These are phyloP conservation scores for Withania somnifera DNA, from an alignment of 305 asterid species.

Conservation along the genomic window DNA sequence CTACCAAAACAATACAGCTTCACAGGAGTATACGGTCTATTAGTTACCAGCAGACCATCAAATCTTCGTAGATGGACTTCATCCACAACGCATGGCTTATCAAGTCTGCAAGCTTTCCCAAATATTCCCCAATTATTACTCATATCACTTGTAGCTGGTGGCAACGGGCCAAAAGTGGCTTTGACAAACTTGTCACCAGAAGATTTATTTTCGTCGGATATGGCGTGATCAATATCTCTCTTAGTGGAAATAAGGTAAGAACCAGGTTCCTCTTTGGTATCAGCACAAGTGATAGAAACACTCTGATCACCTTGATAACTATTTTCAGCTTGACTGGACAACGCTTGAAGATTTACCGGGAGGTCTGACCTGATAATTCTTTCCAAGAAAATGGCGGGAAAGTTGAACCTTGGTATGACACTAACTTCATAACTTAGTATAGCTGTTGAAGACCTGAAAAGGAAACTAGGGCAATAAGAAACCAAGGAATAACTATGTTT, in stretches of 20 bases:
- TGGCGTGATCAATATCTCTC: slow-evolving; percentile 18
- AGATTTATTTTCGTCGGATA: slow-evolving; percentile 24
- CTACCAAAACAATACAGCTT: slow-evolving; percentile 5
- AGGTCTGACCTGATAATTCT: slow-evolving; percentile 87
- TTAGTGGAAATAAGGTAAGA: slow-evolving; percentile 27
- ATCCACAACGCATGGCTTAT: slow-evolving; percentile 73
- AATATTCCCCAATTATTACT: slow-evolving; percentile 69
- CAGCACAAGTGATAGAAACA: neutral
- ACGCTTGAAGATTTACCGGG: slow-evolving; percentile 81
- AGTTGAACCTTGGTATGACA: slow-evolving; percentile 83
- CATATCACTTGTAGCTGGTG: slow-evolving; percentile 51
- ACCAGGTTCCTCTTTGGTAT: neutral
- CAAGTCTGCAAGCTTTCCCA: slow-evolving; percentile 63
- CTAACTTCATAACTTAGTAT: slow-evolving; percentile 68
- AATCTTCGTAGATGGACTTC: slow-evolving; percentile 96
- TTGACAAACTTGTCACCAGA: slow-evolving; percentile 30
- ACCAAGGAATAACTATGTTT: neutral
- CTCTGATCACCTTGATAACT: slow-evolving; percentile 47
- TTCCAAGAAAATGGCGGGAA: slow-evolving; percentile 91
- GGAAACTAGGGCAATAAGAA: neutral
- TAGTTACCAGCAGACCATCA: slow-evolving; percentile 85
- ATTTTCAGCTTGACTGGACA: slow-evolving; percentile 84
- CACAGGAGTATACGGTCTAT: slow-evolving; percentile 5
- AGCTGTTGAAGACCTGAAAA: slow-evolving; percentile 45
- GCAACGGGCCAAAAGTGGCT: slow-evolving; percentile 50